phyloP scores from a whole-genome alignment of 2,329 filamentous ascomycete genomes.

The Aureobasidium sp. region DNA sequence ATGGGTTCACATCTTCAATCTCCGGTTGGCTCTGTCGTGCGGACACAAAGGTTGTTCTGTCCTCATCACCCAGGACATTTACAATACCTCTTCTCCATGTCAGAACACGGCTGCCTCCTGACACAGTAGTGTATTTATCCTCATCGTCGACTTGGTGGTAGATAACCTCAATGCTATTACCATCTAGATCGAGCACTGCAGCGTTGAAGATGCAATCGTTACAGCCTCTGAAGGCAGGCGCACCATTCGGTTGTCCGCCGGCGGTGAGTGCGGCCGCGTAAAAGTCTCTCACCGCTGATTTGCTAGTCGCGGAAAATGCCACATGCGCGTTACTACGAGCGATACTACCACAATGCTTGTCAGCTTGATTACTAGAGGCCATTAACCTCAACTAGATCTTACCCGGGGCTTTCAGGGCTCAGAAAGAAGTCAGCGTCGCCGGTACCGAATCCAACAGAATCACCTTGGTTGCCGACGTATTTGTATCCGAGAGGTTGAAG shows the following conservation, averaged over 20 bases:
- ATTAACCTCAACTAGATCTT: background rate
- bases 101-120: slow-evolving; percentile 37
- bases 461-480: slow-evolving; percentile 57
- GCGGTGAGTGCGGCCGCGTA: slow-evolving; percentile 62
- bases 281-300: slow-evolving; percentile 62
- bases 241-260: slow-evolving; percentile 51
- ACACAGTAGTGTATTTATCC: slow-evolving; percentile 18
- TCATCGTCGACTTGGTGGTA: slow-evolving; percentile 44
- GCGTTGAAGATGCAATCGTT: slow-evolving; percentile 54
- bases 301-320: slow-evolving; percentile 61
- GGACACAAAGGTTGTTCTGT: slow-evolving; percentile 18
- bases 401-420: slow-evolving; percentile 41
- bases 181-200: slow-evolving; percentile 67
- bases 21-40: slow-evolving; percentile 1
- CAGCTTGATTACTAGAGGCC: background rate
- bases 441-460: slow-evolving; percentile 55
- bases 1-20: background rate
- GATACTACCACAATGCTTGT: slow-evolving; percentile 24
- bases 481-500: slow-evolving; percentile 71
- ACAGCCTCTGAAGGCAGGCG: slow-evolving; percentile 47
- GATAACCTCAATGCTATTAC: slow-evolving; percentile 75
- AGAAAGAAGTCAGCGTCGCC: slow-evolving; percentile 57
- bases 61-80: slow-evolving; percentile 27
- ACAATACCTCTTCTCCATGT: slow-evolving; percentile 31
- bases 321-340: slow-evolving; percentile 53